Conservation (phyloP, 1,284 basidiomycete species). For the Clitocybe nebularis region DNA sequence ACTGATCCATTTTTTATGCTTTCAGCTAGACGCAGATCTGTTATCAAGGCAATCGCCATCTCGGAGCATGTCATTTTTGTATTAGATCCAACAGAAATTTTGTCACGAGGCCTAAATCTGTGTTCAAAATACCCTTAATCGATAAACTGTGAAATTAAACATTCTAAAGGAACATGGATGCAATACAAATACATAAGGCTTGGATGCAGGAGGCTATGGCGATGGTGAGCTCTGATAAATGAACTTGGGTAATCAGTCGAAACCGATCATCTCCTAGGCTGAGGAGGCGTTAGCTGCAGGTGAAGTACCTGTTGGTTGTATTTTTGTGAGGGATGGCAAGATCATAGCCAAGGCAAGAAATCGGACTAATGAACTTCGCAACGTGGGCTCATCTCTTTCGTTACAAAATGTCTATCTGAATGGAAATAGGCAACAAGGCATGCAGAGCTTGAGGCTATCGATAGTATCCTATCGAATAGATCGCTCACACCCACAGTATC, state of each 20-base stretch:
- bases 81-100: no score
- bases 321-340: constrained; percentile 79
- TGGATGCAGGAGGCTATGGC: constrained; percentile 56
- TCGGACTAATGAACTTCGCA: constrained; percentile 90
- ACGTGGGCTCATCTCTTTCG: constrained; percentile 65
- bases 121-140: no score
- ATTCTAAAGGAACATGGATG: no score
- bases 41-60: no score
- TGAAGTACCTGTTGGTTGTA: constrained; percentile 96
- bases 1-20: no score
- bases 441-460: constrained; percentile 97
- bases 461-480: constrained; percentile 73
- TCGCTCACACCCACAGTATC: constrained; percentile 46
- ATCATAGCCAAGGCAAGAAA: constrained; percentile 89
- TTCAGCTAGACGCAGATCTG: no score
- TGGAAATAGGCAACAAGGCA: constrained; percentile 99
- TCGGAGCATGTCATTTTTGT: no score
- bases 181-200: constrained; percentile 26
- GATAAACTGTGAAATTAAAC: no score
- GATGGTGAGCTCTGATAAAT: constrained; percentile 37
- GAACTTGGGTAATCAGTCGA: constrained; percentile 1
- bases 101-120: no score
- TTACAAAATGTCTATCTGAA: no score
- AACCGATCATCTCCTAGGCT: constrained; percentile 41
- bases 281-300: constrained; percentile 81